Conservation (phyloP, 306 rosid genomes). For the Medicago lupulina region DNA sequence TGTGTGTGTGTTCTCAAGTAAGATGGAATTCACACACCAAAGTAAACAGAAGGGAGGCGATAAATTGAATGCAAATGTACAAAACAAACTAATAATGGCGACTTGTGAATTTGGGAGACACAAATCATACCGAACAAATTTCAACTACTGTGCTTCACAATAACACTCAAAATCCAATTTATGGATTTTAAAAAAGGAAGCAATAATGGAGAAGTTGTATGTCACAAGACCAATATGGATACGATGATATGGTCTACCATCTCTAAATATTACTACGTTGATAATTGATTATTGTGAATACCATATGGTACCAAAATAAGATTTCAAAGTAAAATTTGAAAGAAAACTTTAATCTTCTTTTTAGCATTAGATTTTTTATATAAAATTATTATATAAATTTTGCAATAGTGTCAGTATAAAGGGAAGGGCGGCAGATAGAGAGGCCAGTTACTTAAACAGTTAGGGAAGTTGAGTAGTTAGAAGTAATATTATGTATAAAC, state of each 20-base stretch:
- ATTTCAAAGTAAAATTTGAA: neutral
- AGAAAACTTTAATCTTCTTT: no score
- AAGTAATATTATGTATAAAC: no score
- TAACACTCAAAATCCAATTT: neutral
- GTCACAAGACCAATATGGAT: slow-evolving; percentile 15
- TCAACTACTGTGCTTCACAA: neutral
- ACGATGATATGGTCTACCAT: slow-evolving; percentile 2
- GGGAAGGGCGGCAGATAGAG: no score
- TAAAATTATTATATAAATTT: no score
- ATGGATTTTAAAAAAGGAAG: neutral
- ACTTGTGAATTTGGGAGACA: slow-evolving; percentile 7
- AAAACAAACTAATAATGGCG: neutral
- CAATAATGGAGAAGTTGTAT: slow-evolving; percentile 4
- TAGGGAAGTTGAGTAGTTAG: no score
- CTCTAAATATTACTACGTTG: slow-evolving; percentile 25
- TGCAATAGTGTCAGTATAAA: no score
- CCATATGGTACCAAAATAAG: slow-evolving; percentile 13
- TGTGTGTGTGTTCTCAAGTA: neutral
- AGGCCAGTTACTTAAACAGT: no score
- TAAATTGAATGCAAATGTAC: neutral
- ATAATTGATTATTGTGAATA: neutral
- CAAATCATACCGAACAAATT: neutral
- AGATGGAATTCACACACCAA: slow-evolving; percentile 3
- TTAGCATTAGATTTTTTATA: no score
- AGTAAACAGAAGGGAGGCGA: neutral